Evolutionary conservation across 768 basidiomycete genomes (phyloP).

Genomic region (Mycena chlorophos): DNA sequence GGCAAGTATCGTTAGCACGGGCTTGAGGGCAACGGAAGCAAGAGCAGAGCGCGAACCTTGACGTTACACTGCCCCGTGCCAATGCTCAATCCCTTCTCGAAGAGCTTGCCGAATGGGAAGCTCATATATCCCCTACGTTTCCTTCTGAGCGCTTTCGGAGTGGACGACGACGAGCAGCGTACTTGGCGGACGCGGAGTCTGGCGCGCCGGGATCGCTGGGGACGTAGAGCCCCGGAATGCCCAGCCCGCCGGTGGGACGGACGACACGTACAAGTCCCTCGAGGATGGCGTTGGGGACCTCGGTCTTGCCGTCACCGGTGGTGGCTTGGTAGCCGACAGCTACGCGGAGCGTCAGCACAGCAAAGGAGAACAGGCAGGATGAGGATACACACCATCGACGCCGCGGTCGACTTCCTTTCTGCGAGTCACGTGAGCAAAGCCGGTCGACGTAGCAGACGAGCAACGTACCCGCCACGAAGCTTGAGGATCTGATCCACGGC

Average conservation of each 20-base stretch:
- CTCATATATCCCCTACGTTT: conserved; percentile 46
- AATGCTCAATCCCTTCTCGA: conserved; percentile 55
- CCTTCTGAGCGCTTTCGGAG: neutral
- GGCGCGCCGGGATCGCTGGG: conserved; percentile 59
- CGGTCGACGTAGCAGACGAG: neutral
- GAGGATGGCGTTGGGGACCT: conserved; percentile 55
- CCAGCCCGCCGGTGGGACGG: conserved; percentile 56
- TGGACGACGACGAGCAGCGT: conserved; percentile 12
- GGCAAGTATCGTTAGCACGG: neutral
- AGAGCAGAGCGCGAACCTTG: conserved; percentile 35
- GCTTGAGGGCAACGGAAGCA: neutral
- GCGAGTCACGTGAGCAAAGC: neutral
- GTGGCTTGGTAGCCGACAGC: conserved; percentile 60
- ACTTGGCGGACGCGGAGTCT: conserved; percentile 51
- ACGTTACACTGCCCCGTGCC: conserved; percentile 60
- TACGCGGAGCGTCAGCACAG: conserved; percentile 16
- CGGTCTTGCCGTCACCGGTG: conserved; percentile 52
- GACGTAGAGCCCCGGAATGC: conserved; percentile 58
- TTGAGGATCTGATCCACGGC: conserved; percentile 50
- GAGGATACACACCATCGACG: conserved; percentile 41
- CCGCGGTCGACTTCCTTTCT: conserved; percentile 53
- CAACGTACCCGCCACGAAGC: conserved; percentile 42
- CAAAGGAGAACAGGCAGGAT: neutral
- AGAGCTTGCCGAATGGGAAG: conserved; percentile 53
- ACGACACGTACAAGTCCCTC: conserved; percentile 53